A percentile compares a stretch with the other conserved stretches of the same genome.
Evolutionary conservation across 306 rosid genomes (phyloP).

Genomic region (Inga leiocalycina): DNA sequence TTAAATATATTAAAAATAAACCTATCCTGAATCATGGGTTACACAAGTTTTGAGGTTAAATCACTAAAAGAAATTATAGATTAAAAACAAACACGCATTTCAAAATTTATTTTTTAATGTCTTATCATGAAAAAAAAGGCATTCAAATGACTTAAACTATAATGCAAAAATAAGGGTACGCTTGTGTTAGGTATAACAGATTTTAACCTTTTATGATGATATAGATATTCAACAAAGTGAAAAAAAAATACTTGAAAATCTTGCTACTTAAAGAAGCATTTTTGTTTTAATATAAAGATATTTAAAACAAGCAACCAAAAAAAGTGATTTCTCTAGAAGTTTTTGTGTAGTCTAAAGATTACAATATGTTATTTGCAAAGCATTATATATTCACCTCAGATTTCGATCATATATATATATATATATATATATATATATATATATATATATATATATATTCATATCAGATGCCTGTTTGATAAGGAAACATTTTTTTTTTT

Average conservation of each 20-base stretch:
- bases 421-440: too few relatives aligned
- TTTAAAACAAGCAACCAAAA: not conserved
- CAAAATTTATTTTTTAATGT: not conserved
- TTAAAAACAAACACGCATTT: not conserved
- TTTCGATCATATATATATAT: too few relatives aligned
- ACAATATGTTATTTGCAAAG: not conserved
- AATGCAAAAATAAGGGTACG: not conserved
- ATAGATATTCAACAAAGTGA: not conserved
- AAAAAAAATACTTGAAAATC: not conserved
- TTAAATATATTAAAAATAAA: too few relatives aligned
- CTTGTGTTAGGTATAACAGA: not conserved
- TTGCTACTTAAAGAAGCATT: not conserved
- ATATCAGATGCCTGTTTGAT: not conserved
- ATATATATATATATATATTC: too few relatives aligned
- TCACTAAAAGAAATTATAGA: not conserved
- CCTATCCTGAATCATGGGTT: not conserved
- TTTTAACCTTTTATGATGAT: not conserved
- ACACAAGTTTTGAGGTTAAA: not conserved
- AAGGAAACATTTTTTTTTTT: not conserved
- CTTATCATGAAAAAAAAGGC: not conserved
- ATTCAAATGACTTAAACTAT: not conserved
- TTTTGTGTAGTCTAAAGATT: not conserved
- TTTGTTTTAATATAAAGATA: not conserved
- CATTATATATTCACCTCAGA: not conserved
- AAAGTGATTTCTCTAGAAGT: not conserved